These are phyloP conservation scores for Dalbergia cultrata DNA, from an alignment of 306 rosid species.

Conservation along the genomic window DNA sequence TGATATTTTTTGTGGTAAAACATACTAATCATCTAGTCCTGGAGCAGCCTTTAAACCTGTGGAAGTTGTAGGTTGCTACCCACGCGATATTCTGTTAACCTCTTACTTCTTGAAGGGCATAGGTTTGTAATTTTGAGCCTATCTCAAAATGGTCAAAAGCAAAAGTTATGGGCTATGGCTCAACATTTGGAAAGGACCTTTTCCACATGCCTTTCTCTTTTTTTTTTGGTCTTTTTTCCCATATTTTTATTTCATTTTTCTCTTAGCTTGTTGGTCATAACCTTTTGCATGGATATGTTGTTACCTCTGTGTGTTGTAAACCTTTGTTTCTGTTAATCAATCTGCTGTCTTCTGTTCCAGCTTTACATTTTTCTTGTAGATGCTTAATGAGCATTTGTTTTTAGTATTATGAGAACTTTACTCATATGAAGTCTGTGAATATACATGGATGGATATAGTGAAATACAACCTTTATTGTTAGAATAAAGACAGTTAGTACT, in stretches of 20 bases:
- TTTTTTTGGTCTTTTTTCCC: too few relatives aligned
- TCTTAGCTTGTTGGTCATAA: constrained; percentile 8
- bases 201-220: not conserved
- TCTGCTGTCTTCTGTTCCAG: constrained; percentile 15
- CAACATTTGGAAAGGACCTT: constrained; percentile 21
- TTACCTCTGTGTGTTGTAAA: constrained; percentile 18
- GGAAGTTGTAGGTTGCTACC: not conserved
- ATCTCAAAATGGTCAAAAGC: not conserved
- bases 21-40: too few relatives aligned
- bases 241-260: not conserved
- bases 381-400: constrained; percentile 1
- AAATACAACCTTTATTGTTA: constrained; percentile 17
- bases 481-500: constrained; percentile 33
- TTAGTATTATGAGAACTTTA: constrained; percentile 13
- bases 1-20: too few relatives aligned
- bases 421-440: constrained; percentile 11
- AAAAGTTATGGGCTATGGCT: not conserved
- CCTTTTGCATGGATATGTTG: constrained; percentile 16
- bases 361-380: constrained; percentile 13
- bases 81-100: not conserved
- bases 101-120: not conserved
- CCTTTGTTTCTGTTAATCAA: constrained; percentile 18
- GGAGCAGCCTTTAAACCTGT: too few relatives aligned
- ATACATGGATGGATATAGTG: not conserved
- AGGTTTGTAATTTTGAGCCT: not conserved